Evolutionary conservation across 805 yeast genomes (phyloP).

Genomic region (Saturnispora kantuleensis): DNA sequence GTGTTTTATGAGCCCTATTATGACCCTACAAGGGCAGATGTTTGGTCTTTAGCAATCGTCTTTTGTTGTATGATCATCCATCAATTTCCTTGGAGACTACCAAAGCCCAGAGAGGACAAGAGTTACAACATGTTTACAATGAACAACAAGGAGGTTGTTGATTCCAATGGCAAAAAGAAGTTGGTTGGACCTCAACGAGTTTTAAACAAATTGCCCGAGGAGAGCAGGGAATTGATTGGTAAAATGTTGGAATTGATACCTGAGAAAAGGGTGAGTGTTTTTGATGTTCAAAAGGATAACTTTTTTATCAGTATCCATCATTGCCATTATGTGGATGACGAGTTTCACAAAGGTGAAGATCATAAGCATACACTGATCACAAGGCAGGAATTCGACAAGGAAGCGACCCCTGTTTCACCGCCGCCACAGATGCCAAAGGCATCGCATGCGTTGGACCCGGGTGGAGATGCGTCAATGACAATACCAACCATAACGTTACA

Average conservation of each 20-base stretch:
- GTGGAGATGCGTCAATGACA: background rate
- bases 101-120: conserved; percentile 57
- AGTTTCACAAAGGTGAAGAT: conserved; percentile 24
- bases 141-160: conserved; percentile 17
- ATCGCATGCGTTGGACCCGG: background rate
- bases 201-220: conserved; percentile 59
- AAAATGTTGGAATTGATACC: conserved; percentile 59
- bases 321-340: conserved; percentile 34
- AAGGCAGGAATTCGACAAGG: conserved; percentile 45
- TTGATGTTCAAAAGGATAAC: conserved; percentile 42
- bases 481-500: background rate
- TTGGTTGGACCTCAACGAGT: conserved; percentile 60
- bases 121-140: conserved; percentile 60
- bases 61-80: conserved; percentile 82
- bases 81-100: conserved; percentile 93
- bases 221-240: conserved; percentile 50
- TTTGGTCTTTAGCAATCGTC: conserved; percentile 91
- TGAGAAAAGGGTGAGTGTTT: conserved; percentile 45
- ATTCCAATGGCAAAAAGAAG: conserved; percentile 19
- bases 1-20: conserved; percentile 48
- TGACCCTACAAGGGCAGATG: conserved; percentile 82
- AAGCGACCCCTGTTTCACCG: conserved; percentile 18
- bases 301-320: conserved; percentile 50
- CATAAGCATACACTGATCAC: conserved; percentile 64
- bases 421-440: background rate